These are phyloP conservation scores for Rhizophagus prolifer DNA, from an alignment of 192 early-diverging fungal genomes.

Conservation along the genomic window DNA sequence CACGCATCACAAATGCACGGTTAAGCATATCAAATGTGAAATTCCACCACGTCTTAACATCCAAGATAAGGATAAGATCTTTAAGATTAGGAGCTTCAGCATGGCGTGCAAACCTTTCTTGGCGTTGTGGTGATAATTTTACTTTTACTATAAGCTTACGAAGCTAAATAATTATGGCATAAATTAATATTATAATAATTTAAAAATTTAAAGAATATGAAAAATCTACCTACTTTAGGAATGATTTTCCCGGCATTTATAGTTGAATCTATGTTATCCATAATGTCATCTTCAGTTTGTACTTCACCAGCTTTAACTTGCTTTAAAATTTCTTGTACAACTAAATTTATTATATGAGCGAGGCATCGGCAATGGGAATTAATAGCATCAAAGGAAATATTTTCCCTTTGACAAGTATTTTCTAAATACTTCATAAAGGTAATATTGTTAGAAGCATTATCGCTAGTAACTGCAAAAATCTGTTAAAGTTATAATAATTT, in stretches of 20 bases:
- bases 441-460: too few species aligned
- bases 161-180: not conserved
- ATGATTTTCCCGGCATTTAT: not conserved
- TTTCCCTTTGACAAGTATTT: not conserved
- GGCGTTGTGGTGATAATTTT: not conserved
- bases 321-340: conserved; percentile 3
- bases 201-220: not conserved
- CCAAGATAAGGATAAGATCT: not conserved
- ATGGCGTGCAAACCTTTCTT: not conserved
- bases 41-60: not conserved
- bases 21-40: not conserved
- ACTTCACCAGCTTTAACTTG: not conserved
- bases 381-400: not conserved
- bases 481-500: too few species aligned
- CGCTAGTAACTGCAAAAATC: not conserved
- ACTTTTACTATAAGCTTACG: conserved; percentile 3
- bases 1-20: too few species aligned
- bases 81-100: not conserved
- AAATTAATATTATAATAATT: too few species aligned
- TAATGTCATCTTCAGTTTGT: not conserved
- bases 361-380: not conserved
- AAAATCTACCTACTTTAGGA: not conserved
- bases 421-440: too few species aligned
- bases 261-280: not conserved
- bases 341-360: conserved; percentile 11